Evolutionary conservation across 192 early-diverging fungal species (phyloP).

Genomic region (Oehlia diaphana): DNA sequence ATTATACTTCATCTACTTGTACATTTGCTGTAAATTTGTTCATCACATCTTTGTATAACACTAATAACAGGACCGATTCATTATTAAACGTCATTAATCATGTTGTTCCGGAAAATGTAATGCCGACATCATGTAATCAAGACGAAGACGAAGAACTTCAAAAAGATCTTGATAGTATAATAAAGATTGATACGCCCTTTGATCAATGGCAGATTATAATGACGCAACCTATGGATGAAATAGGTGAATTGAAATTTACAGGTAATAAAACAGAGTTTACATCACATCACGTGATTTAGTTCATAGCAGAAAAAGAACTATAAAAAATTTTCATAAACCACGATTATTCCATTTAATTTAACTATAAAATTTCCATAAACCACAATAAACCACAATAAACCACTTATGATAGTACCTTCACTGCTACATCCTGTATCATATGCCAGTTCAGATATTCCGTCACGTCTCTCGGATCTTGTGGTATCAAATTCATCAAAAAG

Average conservation of each 20-base stretch:
- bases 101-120: not conserved
- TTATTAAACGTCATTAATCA: not conserved
- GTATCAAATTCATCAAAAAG: not conserved
- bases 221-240: constrained; percentile 9
- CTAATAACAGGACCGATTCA: constrained; percentile 11
- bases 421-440: constrained; percentile 10
- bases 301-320: no score
- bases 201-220: constrained; percentile 17
- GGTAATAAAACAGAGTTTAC: no score
- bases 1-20: not conserved
- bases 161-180: constrained; percentile 1
- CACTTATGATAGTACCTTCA: not conserved
- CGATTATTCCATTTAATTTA: no score
- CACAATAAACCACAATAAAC: no score
- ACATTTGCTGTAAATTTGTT: not conserved
- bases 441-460: constrained; percentile 6
- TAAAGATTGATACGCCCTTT: not conserved
- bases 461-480: not conserved
- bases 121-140: not conserved
- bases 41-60: not conserved
- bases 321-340: no score
- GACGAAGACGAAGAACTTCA: constrained; percentile 1
- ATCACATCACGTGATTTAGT: no score
- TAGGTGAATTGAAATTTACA: constrained; percentile 17
- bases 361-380: no score